Conservation (phyloP, 129 eudicot genomes). For the Flaveria brownii region DNA sequence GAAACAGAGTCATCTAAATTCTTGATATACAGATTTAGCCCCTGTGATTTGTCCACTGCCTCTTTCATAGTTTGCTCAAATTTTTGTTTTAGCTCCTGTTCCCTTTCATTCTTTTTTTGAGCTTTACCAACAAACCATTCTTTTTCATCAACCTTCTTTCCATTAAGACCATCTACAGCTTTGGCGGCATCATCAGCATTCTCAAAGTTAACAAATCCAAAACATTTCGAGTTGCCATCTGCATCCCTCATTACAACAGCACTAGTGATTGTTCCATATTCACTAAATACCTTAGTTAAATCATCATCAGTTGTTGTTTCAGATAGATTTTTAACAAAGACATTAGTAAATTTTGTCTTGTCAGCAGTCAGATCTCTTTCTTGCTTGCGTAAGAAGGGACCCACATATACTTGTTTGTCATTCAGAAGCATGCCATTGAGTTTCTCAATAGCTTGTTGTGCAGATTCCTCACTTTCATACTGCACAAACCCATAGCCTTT, state of each 20-base stretch:
- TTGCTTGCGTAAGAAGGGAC: slow-evolving; percentile 84
- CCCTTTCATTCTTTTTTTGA: slow-evolving; percentile 87
- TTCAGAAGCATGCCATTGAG: slow-evolving; percentile 81
- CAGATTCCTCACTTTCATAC: slow-evolving; percentile 77
- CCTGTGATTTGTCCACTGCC: slow-evolving; percentile 72
- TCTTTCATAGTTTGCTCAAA: slow-evolving; percentile 80
- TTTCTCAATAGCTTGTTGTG: slow-evolving; percentile 85
- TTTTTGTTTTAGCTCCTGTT: slow-evolving; percentile 59
- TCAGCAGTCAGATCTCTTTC: slow-evolving; percentile 72
- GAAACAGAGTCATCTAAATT: slow-evolving; percentile 75
- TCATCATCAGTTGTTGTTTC: slow-evolving; percentile 84
- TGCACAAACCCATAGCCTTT: slow-evolving; percentile 97
- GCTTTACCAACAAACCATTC: slow-evolving; percentile 97
- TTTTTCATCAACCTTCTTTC: slow-evolving; percentile 71
- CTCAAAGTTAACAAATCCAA: slow-evolving; percentile 94
- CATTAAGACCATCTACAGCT: slow-evolving; percentile 87
- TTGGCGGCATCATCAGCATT: slow-evolving; percentile 83
- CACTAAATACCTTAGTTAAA: slow-evolving; percentile 62
- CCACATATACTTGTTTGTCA: slow-evolving; percentile 87
- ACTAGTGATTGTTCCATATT: slow-evolving; percentile 80
- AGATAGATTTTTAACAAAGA: slow-evolving; percentile 79
- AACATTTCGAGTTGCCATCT: slow-evolving; percentile 81
- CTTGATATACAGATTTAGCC: slow-evolving; percentile 75
- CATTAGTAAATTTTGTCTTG: slow-evolving; percentile 72
- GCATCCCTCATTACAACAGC: slow-evolving; percentile 80